A percentile compares a stretch with the other conserved stretches of the same genome.
These are phyloP conservation scores for Fusarium sp. DNA, from an alignment of 2,329 filamentous ascomycete genomes.

Conservation along the genomic window DNA sequence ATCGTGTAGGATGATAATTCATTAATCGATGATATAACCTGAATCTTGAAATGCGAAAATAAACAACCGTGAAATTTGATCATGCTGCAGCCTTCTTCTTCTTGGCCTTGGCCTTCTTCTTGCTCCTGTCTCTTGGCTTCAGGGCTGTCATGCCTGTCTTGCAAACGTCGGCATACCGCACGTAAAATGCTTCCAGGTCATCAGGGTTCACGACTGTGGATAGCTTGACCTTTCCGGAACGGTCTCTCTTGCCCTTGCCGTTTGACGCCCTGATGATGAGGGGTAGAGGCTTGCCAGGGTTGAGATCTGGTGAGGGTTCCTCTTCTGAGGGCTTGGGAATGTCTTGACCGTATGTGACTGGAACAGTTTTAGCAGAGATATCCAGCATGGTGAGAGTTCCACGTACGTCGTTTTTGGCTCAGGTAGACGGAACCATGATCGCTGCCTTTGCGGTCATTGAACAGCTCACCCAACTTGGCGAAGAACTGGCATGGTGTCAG, in stretches of 20 bases:
- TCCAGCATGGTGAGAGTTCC: no score
- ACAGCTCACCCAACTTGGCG: conserved; percentile 72
- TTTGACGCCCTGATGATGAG: conserved; percentile 88
- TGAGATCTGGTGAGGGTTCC: conserved; percentile 70
- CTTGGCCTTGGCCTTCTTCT: conserved; percentile 83
- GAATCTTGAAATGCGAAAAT: neutral
- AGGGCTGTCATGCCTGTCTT: conserved; percentile 88
- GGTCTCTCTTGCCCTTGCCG: conserved; percentile 72
- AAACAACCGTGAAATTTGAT: neutral
- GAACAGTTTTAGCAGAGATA: conserved; percentile 11
- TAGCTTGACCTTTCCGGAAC: conserved; percentile 74
- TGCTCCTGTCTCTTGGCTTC: conserved; percentile 94
- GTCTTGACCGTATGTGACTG: conserved; percentile 60
- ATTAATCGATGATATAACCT: conserved; percentile 30
- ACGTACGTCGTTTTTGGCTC: conserved; percentile 79
- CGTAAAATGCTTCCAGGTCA: conserved; percentile 83
- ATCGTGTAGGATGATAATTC: conserved; percentile 33
- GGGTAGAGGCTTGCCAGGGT: conserved; percentile 70
- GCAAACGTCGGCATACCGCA: conserved; percentile 88
- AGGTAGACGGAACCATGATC: conserved; percentile 80
- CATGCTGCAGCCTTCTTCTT: conserved; percentile 65
- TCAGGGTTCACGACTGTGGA: conserved; percentile 84
- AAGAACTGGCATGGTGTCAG: conserved; percentile 72
- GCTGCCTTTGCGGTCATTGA: conserved; percentile 73
- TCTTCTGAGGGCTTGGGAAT: conserved; percentile 57